Evolutionary conservation across 257 asterid species (phyloP), one percentile per base, ranked within the genome.

Genomic region (Solanum medicagineum): DNA sequence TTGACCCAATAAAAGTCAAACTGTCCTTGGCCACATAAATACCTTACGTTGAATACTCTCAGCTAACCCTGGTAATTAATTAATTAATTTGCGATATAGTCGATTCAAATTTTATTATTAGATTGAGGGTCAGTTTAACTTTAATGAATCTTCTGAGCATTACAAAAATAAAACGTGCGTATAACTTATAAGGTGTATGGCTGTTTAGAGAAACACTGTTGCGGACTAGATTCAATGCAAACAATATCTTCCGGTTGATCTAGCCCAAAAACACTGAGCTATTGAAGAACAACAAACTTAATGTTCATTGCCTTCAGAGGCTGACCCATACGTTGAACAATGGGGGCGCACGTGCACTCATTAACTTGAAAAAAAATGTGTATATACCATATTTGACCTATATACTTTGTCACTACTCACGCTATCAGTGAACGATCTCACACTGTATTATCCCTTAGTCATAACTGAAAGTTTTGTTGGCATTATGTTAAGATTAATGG

Each of bases 1-100:
- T 77, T 85, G 87, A 86, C 87, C 85, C 57, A 47, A 73, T 84
- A 75, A 86, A 49, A 81, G 85, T 85, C 71, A 44, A 42, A 60
- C 66, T 47, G 15, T 53, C 68, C 53, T 83, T 47, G 14, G 81
- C 81, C 59, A 7, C 81, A 74, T 74, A 32, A 16, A 68, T 75
- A 15, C 8, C 36, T 49, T 47, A 49, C 24, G 16, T 24, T 75
- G 60, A 24, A 15, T 49, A 51, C 24, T 75, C 16, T 75, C 20
- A 75, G 20, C 20, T 75, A 49, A 15, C 12, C 57, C 59, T 47
- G 4, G 60, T 75, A 19, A 42, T 42, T 40, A 4, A 36, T 10
- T 11, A 69, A 16, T 16, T 74, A 45, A n/a, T 24, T 63, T 15
- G 42, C 17, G 13, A 65, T 5, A 65, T 13, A 65, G 26, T 65